Percentiles rank a stretch among this genome's conserved stretches.
Evolutionary conservation across 352 stramenopile genomes (phyloP).

Genomic region (Phytophthora lateralis): DNA sequence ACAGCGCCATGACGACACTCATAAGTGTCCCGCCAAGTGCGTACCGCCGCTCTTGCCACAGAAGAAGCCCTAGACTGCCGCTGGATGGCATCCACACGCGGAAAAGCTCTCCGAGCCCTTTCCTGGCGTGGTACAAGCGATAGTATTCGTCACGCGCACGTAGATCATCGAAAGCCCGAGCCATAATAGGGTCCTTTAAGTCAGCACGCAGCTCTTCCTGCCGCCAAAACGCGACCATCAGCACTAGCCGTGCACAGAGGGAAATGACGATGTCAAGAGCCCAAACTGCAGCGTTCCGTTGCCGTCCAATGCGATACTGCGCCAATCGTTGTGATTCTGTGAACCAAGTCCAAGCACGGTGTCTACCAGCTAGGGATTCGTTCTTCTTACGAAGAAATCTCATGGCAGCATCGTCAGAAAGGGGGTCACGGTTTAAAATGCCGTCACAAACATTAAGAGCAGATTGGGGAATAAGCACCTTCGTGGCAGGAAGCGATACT

Average conservation of each 20-base stretch:
- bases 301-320: constrained; percentile 15
- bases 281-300: background rate
- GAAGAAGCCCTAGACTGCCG: constrained; percentile 47
- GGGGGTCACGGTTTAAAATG: constrained; percentile 20
- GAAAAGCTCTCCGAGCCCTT: constrained; percentile 48
- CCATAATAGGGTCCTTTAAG: constrained; percentile 45
- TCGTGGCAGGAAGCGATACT: constrained; percentile 2
- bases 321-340: constrained; percentile 4
- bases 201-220: constrained; percentile 55
- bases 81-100: constrained; percentile 70
- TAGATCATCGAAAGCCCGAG: constrained; percentile 39
- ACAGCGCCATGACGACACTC: constrained; percentile 16
- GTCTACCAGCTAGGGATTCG: background rate
- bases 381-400: constrained; percentile 18
- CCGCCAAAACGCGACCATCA: constrained; percentile 61
- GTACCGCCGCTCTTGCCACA: constrained; percentile 57
- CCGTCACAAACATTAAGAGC: constrained; percentile 22
- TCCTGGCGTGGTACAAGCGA: constrained; percentile 43
- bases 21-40: constrained; percentile 39
- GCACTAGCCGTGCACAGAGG: constrained; percentile 18
- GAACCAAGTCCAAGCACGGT: background rate
- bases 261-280: background rate
- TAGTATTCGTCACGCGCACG: constrained; percentile 47
- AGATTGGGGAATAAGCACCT: constrained; percentile 14
- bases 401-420: constrained; percentile 27